Base-by-base conservation (phyloP, 2,329 filamentous ascomycete species). In the Graphilbum fragrans region DNA sequence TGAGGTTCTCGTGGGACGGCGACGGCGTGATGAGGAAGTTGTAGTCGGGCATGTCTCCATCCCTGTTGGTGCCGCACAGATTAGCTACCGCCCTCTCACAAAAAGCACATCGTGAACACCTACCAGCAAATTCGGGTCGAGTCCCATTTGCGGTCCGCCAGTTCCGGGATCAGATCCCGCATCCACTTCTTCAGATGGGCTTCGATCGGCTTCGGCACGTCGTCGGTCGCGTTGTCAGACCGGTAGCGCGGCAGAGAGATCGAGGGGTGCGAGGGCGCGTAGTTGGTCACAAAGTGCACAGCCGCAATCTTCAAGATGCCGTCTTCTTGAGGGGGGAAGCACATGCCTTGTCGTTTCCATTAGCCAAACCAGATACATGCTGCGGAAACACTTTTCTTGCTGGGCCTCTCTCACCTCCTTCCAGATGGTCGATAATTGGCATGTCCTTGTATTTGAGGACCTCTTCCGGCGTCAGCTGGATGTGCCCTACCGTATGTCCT, bases 401-500 rank as follows among this genome's bases (percentile, higher is more conserved):
- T 29, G 25, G 9, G 25, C 25, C 12, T n/a, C 11, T 14, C 36
- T 10, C 21, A 39, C 38, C 38, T 23, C 38, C n/a, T 38, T 40
- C 37, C 1, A 43, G 29, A 16, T 43, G 25, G 43, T 79, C 76
- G 1, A 69, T 72, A 1, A 78, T 70, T 0, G 76, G 75, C 12
- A 80, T 73, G 4, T 70, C 69, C 3, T 68, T 65, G 1, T 80
- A 64, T 7, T 57, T 58, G 4, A 66, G 62, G 0, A 67, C 65
- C 53, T 80, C 76, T 0, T 65, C 63, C 6, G 69, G 62, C 0
- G 65, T 74, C 1, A 80, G 62, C 33, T 70, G 66, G 3, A 80
- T 60, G 49, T 80, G 75, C 0, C 70, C 74, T 2, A 80, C 67
- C 0, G 70, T 67, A 69, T 72, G 79, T 0, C 64, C 69, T 43